phyloP scores from a whole-genome alignment of 2,329 filamentous ascomycete genomes.

The Alternaria burnsii region DNA sequence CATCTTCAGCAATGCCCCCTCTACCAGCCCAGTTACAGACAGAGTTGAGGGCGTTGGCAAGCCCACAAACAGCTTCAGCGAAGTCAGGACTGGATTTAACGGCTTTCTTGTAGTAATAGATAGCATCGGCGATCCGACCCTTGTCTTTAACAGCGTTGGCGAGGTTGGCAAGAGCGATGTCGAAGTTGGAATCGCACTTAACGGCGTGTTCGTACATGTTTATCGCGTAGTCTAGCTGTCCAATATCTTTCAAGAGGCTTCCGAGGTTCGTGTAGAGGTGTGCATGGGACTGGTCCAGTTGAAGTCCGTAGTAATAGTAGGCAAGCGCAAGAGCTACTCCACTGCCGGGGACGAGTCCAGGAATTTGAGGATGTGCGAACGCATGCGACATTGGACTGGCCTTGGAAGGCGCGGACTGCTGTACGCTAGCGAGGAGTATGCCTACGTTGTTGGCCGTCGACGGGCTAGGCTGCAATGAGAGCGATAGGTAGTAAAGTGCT shows the following conservation, averaged over 20 bases:
- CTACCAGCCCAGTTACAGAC: constrained; percentile 94
- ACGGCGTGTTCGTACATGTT: constrained; percentile 98
- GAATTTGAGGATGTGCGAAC: constrained; percentile 61
- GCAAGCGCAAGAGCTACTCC: constrained; percentile 86
- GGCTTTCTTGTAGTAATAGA: constrained; percentile 87
- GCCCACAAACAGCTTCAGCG: constrained; percentile 93
- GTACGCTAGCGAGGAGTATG: constrained; percentile 93
- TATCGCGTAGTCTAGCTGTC: constrained; percentile 89
- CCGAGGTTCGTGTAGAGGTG: constrained; percentile 97
- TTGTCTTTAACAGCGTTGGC: constrained; percentile 98
- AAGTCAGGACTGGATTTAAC: constrained; percentile 94
- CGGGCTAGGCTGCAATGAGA: constrained; percentile 93
- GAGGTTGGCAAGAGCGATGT: constrained; percentile 94
- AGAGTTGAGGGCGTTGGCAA: constrained; percentile 94
- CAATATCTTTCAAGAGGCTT: constrained; percentile 94
- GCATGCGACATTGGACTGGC: constrained; percentile 52
- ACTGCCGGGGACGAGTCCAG: constrained; percentile 84
- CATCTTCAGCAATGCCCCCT: constrained; percentile 80
- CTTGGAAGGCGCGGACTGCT: constrained; percentile 67
- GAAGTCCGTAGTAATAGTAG: constrained; percentile 94
- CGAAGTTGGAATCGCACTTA: constrained; percentile 89
- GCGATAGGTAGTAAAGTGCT: constrained; percentile 91
- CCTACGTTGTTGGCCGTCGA: constrained; percentile 99
- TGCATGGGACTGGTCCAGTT: constrained; percentile 86
- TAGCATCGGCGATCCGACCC: constrained; percentile 89